phyloP scores from a whole-genome alignment of 2,329 filamentous ascomycete genomes.

The Trichoderma arundinaceum region DNA sequence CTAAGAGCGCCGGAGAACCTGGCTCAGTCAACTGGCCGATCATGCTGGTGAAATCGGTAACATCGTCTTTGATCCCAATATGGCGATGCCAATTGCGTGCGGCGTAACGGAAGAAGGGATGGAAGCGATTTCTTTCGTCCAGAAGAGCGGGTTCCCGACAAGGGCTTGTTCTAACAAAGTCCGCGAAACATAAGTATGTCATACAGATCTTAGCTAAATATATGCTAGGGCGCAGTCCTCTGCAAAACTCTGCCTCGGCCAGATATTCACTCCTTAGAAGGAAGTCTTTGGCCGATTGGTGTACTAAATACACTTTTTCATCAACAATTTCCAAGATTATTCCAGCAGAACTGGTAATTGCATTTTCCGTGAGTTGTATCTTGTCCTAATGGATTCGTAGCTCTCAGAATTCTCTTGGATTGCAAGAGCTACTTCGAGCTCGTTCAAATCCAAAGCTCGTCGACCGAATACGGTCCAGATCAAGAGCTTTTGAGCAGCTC shows the following conservation, averaged over 20 bases:
- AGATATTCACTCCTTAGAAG: neutral
- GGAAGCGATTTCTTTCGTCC: neutral
- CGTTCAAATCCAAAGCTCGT: neutral
- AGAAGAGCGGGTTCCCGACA: neutral
- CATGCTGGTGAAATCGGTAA: neutral
- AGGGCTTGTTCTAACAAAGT: neutral
- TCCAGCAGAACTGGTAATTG: neutral
- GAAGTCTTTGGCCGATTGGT: conserved; percentile 1
- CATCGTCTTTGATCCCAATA: neutral
- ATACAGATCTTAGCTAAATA: conserved; percentile 11
- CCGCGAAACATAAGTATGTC: conserved; percentile 8
- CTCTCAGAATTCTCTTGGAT: conserved; percentile 1
- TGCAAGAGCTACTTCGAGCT: neutral
- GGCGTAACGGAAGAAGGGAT: conserved; percentile 2
- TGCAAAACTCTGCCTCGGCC: neutral
- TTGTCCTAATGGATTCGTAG: neutral
- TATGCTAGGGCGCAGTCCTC: neutral
- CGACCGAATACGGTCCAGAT: neutral
- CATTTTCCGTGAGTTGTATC: neutral
- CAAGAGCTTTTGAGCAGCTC: neutral
- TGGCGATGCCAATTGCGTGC: conserved; percentile 13
- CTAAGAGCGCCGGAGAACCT: neutral
- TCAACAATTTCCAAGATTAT: neutral
- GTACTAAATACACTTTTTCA: neutral
- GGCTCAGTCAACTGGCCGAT: neutral